Base-by-base conservation (phyloP, 2,329 filamentous ascomycete genomes). In the Aspergillus aculeatinus region DNA sequence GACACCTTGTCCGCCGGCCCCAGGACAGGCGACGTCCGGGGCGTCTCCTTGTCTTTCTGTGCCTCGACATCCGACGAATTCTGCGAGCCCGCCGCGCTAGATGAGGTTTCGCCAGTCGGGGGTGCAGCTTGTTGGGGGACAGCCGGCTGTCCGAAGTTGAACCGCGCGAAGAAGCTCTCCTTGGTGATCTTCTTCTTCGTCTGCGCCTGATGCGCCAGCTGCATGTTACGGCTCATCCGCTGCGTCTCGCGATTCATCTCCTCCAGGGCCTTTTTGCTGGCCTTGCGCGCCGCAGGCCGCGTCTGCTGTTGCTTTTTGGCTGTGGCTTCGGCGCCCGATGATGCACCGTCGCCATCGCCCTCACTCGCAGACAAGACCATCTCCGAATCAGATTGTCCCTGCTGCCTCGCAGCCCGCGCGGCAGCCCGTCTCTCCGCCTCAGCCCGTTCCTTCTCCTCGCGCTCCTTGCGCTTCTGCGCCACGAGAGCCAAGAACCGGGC, bases 221-320 rank as follows among this genome's bases (percentile, higher is more conserved):
- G 94, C 85, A 96, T 90, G 71, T 90, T 96, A 65, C 95, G 85
- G 66, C 86, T 89, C 79, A 99, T 86, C 31, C 95, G 87, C 78
- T 99, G 95, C 1, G 94, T 97, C 76, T 99, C 95, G 60, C 92
- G 86, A 68, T 90, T 89, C 89, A 99, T 97, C 67, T 98, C 94
- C 72, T 97, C 91, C 48, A 97, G 74, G 0, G 95, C 95, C 77
- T 92, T 97, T 79, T 94, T 98, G 79, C 93, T 94, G 0, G 95
- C 93, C 73, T 95, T 96, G 12, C 95, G 86, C 2, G 74, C 65
- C 5, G 92, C 88, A 4, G 89, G 86, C 27, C 84, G 81, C 44
- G 84, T 80, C 70, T 93, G 90, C 0, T 55, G 42, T 16, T 44
- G 39, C 39, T 44, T 5, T 19, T 44, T 12, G 33, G 33, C 2